Percentiles rank a stretch among this genome's conserved stretches.
These are phyloP conservation scores for Cryphonectria nitschkei DNA, from an alignment of 2,329 filamentous ascomycete species.

Conservation along the genomic window DNA sequence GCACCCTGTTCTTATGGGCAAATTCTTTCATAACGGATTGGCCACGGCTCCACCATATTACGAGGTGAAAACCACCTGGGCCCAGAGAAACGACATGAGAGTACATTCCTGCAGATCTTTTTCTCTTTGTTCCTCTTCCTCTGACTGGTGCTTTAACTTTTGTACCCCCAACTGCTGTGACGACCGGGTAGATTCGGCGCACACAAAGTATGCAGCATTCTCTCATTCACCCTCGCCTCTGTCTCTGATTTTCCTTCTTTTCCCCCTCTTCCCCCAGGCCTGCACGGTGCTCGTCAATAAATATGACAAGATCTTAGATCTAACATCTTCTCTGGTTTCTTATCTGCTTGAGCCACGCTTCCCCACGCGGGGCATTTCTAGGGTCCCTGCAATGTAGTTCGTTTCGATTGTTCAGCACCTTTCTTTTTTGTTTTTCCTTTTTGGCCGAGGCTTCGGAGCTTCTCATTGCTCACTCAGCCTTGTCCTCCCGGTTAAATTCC, in stretches of 20 bases:
- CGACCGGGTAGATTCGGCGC: constrained; percentile 13
- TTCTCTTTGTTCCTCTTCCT: no score
- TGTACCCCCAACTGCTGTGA: no score
- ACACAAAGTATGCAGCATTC: not conserved
- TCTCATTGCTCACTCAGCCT: not conserved
- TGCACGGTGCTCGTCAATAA: constrained; percentile 13
- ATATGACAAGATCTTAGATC: constrained; percentile 31
- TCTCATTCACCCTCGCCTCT: not conserved
- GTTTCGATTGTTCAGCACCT: not conserved
- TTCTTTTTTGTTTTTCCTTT: not conserved
- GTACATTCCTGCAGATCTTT: constrained; percentile 10
- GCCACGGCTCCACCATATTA: constrained; percentile 24
- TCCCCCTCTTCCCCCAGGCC: not conserved
- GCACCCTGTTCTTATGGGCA: constrained; percentile 18
- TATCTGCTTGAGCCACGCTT: constrained; percentile 15
- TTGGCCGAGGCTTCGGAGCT: not conserved
- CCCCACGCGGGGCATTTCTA: constrained; percentile 27
- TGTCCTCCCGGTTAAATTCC: not conserved
- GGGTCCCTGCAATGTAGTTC: constrained; percentile 7
- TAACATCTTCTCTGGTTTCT: constrained; percentile 21
- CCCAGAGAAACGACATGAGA: constrained; percentile 14
- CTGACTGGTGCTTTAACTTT: no score
- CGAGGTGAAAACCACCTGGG: constrained; percentile 21
- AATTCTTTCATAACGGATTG: constrained; percentile 27
- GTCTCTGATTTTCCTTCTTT: not conserved